phyloP scores from a whole-genome alignment of 345 rosid genomes.

The Eucalyptus victrix region DNA sequence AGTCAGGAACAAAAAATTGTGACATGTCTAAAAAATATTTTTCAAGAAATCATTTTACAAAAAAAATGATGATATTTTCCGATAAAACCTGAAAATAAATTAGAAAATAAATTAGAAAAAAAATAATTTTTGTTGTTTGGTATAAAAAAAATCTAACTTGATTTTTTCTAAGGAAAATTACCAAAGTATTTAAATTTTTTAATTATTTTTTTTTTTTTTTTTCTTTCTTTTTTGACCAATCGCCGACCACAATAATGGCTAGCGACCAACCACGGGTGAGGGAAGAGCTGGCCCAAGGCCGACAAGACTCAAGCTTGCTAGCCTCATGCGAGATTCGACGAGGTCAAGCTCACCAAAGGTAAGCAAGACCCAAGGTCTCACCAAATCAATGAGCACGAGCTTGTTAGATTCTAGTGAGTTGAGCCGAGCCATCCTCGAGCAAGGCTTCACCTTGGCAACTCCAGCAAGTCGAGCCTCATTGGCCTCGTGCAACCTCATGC shows the following conservation, averaged over 20 bases:
- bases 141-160: background rate
- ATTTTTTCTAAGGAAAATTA: too few species aligned
- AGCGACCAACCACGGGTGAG: rapidly evolving
- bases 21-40: background rate
- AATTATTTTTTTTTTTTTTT: too few species aligned
- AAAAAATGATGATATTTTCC: too few species aligned
- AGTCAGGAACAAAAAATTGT: background rate
- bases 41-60: too few species aligned
- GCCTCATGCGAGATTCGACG: background rate
- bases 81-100: rapidly evolving
- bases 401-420: background rate
- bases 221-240: too few species aligned
- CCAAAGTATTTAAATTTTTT: too few species aligned
- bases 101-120: too few species aligned
- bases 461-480: background rate
- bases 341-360: background rate
- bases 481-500: background rate
- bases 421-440: background rate
- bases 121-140: too few species aligned
- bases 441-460: background rate
- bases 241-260: background rate
- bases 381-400: background rate
- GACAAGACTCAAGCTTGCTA: background rate
- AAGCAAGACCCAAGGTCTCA: background rate
- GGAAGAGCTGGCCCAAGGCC: background rate